Conservation (phyloP, 768 basidiomycete species). For the Leccinum subtestaceum region DNA sequence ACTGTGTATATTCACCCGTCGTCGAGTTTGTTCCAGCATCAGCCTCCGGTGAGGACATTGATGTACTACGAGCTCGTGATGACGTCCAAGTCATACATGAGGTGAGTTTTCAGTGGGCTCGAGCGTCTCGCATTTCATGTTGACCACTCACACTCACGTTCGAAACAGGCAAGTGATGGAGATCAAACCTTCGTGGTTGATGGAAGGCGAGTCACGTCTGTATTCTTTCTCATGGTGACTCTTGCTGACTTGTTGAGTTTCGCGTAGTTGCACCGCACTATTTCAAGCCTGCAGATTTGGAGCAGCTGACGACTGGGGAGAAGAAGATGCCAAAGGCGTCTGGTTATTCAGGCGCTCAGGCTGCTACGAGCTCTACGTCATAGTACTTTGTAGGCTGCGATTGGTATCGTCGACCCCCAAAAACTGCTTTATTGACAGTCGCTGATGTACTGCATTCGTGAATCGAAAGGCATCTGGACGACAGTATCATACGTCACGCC, state of each 20-base stretch:
- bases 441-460: not conserved
- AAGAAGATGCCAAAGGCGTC: constrained; percentile 92
- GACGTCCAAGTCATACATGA: constrained; percentile 93
- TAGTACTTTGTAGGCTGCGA: not conserved
- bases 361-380: constrained; percentile 9
- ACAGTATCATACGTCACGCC: not conserved
- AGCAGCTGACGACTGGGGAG: constrained; percentile 75
- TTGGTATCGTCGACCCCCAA: not conserved
- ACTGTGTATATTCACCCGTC: constrained; percentile 97
- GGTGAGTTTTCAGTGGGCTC: constrained; percentile 37
- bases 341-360: constrained; percentile 32
- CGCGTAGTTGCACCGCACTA: constrained; percentile 88
- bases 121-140: not conserved
- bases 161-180: constrained; percentile 86
- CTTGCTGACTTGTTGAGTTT: constrained; percentile 1
- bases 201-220: constrained; percentile 64
- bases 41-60: constrained; percentile 87
- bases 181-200: constrained; percentile 91
- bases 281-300: constrained; percentile 83
- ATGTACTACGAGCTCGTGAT: constrained; percentile 97
- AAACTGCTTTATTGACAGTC: not conserved
- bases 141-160: not conserved
- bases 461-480: not conserved
- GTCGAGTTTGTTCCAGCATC: constrained; percentile 90
- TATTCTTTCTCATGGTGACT: not conserved